Conservation (phyloP, 1,139 yeast genomes). For the Candida smagusa region DNA sequence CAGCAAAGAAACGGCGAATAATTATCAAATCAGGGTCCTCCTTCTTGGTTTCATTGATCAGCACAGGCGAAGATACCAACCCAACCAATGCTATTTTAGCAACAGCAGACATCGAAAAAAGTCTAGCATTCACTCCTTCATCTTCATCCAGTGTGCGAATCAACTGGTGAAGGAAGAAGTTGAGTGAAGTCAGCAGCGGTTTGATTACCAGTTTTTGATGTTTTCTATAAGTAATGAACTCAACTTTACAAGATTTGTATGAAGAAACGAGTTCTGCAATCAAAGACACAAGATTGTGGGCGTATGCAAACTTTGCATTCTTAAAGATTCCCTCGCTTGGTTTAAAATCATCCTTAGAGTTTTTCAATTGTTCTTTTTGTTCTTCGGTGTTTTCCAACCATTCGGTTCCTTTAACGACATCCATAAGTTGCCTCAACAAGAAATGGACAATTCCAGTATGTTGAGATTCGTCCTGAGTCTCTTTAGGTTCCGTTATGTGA, state of each 20-base stretch:
- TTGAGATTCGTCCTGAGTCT: slow-evolving; percentile 23
- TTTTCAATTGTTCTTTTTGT: slow-evolving; percentile 8
- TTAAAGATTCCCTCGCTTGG: slow-evolving; percentile 29
- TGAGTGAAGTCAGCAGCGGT: slow-evolving; percentile 76
- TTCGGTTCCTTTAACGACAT: slow-evolving; percentile 43
- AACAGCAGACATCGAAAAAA: slow-evolving; percentile 45
- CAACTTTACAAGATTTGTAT: slow-evolving; percentile 77
- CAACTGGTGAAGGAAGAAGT: slow-evolving; percentile 72
- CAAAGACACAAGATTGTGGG: slow-evolving; percentile 64
- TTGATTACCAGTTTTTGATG: slow-evolving; percentile 31
- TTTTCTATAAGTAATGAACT: slow-evolving; percentile 74
- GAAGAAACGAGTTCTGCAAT: slow-evolving; percentile 73
- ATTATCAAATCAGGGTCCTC: slow-evolving; percentile 69
- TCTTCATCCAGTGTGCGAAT: slow-evolving; percentile 19
- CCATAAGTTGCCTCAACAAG: slow-evolving; percentile 63
- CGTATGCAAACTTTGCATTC: slow-evolving; percentile 56
- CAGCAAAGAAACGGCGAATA: slow-evolving; percentile 72
- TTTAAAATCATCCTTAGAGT: slow-evolving; percentile 9
- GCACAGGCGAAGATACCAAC: slow-evolving; percentile 51
- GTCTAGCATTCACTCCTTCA: slow-evolving; percentile 1
- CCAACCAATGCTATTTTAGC: slow-evolving; percentile 57
- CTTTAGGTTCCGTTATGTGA: slow-evolving; percentile 10
- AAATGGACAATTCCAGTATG: slow-evolving; percentile 59
- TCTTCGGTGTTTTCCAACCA: slow-evolving; percentile 40
- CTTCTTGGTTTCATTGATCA: slow-evolving; percentile 27